Percentiles rank a stretch among this genome's conserved stretches.
Evolutionary conservation across 331 rosid genomes (phyloP).

Genomic region (Pyrus hybrid): DNA sequence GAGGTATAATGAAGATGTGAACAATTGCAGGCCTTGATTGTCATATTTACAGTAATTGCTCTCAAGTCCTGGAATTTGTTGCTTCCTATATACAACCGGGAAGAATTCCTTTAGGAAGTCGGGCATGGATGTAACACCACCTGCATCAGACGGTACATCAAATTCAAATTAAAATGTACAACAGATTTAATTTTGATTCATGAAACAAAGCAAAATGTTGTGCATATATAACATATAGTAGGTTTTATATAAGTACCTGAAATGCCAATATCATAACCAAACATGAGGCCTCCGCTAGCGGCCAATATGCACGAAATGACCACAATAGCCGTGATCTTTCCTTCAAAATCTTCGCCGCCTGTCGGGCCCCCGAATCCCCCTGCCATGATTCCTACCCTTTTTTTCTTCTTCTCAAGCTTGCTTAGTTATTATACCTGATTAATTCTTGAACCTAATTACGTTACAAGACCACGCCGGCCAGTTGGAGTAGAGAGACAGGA

Average conservation of each 20-base stretch:
- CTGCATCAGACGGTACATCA: constrained; percentile 14
- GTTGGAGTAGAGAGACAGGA: neutral
- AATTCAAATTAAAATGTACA: too few relatives aligned
- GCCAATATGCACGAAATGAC: constrained; percentile 16
- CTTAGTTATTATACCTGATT: neutral
- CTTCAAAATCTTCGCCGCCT: constrained; percentile 3
- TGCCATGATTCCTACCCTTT: neutral
- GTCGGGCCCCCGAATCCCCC: neutral
- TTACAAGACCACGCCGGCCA: neutral
- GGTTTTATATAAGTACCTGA: constrained; percentile 2
- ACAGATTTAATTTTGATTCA: too few relatives aligned
- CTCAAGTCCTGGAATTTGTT: constrained; percentile 1
- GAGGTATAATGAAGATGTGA: constrained; percentile 77
- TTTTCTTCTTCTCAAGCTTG: neutral
- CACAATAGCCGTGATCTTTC: constrained; percentile 17
- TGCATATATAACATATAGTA: neutral
- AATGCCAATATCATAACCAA: constrained; percentile 27
- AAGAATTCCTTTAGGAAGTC: constrained; percentile 35
- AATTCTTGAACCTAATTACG: neutral
- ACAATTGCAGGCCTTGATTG: constrained; percentile 46
- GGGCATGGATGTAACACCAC: constrained; percentile 68
- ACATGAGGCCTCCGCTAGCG: neutral
- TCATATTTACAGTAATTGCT: constrained; percentile 81
- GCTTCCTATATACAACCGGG: constrained; percentile 30
- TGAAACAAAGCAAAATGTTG: neutral